Base-by-base conservation (phyloP, 768 basidiomycete species). In the Lactifluus pinguis region DNA sequence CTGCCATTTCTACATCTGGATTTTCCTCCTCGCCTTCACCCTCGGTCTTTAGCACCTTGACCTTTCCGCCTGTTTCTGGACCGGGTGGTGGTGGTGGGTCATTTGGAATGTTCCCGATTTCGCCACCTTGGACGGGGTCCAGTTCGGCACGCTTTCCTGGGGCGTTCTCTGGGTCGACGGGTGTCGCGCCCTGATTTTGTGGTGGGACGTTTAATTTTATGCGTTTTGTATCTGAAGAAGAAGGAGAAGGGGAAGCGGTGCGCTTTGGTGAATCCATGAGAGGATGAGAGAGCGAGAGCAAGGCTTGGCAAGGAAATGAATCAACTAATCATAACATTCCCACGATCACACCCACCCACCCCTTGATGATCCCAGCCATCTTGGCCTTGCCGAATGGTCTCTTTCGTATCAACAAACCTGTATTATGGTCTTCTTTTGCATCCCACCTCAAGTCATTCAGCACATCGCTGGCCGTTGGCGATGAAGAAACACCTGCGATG, bases 141-240 rank as follows among this genome's bases (percentile, higher is more conserved):
- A 90, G 82, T 74, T 95, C 93, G 71, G 83, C 83, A 66, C 91
- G 88, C 75, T 94, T 95, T 65, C 93, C 93, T 0, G 81, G 79
- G 25, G 91, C 91, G 59, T 77, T 77, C 61, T 91, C 85, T 25
- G 86, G 85, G 74, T 94, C 90, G 14, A 92, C 87, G 21, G 84
- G 81, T 5, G 82, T 76, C 29, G 80, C 87, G n/a, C 86, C 86
- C 68, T 88, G 85, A 54, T 75, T 72, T 68, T 72, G 71, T 50
- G 64, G 68, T 2, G 72, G 68, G 0, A 74, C 73, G 10, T 72
- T 74, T 25, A 75, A 69, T 42, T 68, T 68, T 45, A 75, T 71
- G 36, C 74, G 68, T 57, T 74, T 74, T 19, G 72, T 64, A 29
- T 75, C 74, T 5, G 72, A 70, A 17, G 69, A 59, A 47, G 55